Evolutionary conservation across 225 moss, liverwort and hornwort species (phyloP).

Genomic region (Neckera pumila): DNA sequence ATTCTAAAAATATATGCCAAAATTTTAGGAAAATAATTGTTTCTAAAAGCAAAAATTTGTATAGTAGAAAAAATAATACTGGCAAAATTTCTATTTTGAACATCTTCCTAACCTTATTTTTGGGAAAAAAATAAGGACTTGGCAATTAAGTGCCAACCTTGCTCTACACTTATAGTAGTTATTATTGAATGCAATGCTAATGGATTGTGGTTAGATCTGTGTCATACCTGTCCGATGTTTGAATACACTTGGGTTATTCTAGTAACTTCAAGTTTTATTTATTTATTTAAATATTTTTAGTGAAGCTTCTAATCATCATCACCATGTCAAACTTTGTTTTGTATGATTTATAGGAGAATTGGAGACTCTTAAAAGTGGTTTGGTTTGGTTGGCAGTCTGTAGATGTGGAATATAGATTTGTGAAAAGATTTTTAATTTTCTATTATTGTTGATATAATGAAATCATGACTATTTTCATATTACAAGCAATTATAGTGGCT

Average conservation of each 20-base stretch:
- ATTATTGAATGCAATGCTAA: neutral
- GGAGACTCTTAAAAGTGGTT: neutral
- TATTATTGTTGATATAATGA: neutral
- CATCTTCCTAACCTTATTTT: accelerated
- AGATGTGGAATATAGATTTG: neutral
- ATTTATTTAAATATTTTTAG: neutral
- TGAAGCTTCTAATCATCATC: neutral
- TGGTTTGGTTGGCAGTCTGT: neutral
- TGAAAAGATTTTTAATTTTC: neutral
- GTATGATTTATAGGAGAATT: accelerated
- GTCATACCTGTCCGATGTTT: accelerated
- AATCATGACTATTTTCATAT: neutral
- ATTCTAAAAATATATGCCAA: neutral
- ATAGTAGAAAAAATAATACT: neutral
- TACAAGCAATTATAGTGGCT: neutral
- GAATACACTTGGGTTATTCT: too few relatives aligned
- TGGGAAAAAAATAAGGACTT: neutral
- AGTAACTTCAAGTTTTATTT: too few relatives aligned
- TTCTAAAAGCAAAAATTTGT: too few relatives aligned
- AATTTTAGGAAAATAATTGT: neutral
- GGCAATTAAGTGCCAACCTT: accelerated
- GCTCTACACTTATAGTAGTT: accelerated
- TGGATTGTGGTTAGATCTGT: neutral
- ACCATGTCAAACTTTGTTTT: neutral
- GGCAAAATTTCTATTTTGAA: neutral